Conservation (phyloP, 257 asterid species). For the Ballota nigra region DNA sequence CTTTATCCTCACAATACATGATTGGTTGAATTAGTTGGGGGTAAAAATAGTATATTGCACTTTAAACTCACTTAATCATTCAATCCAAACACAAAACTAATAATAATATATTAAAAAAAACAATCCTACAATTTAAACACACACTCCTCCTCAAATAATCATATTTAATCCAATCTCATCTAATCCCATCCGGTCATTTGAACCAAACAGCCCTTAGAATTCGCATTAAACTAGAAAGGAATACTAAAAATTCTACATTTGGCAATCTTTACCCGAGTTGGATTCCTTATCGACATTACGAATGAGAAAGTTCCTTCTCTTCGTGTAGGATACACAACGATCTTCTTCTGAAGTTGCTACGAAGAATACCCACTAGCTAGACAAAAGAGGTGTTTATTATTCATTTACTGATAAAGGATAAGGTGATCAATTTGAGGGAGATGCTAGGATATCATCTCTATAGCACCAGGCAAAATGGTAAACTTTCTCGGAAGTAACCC, state of each 20-base stretch:
- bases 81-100: no score
- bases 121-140: no score
- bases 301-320: not conserved
- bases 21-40: no score
- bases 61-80: no score
- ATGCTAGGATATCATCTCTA: conserved; percentile 60
- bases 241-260: not conserved
- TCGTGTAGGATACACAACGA: not conserved
- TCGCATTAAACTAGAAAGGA: not conserved
- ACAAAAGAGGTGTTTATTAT: conserved; percentile 3
- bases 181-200: no score
- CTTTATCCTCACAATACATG: no score
- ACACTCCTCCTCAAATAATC: no score
- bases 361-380: not conserved
- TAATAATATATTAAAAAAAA: no score
- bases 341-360: conserved; percentile 1
- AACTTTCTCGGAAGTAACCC: conserved; percentile 82
- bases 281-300: not conserved
- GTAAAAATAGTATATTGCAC: no score
- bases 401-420: not conserved
- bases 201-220: no score
- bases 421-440: not conserved
- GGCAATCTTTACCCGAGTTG: not conserved
- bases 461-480: conserved; percentile 56
- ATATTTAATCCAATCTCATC: no score